phyloP scores from a whole-genome alignment of 1,284 basidiomycete species.

The Ustilago shanxiensis region DNA sequence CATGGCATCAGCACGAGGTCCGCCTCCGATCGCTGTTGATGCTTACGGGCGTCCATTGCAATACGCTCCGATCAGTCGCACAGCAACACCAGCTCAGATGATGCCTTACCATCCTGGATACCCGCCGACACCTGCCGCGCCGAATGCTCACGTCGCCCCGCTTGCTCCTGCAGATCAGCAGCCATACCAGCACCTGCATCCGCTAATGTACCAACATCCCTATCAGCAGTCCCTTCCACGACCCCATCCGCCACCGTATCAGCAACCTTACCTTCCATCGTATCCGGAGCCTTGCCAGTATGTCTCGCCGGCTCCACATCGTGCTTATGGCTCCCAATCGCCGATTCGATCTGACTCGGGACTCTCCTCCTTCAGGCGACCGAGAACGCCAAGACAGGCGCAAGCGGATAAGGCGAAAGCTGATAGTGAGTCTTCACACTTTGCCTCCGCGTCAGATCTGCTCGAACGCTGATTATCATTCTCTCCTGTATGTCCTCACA shows the following conservation, averaged over 20 bases:
- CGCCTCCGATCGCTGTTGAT: not conserved
- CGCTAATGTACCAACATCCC: too few relatives aligned
- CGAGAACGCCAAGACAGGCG: slow-evolving; percentile 12
- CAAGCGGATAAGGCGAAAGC: slow-evolving; percentile 26
- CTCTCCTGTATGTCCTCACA: not conserved
- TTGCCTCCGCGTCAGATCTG: not conserved
- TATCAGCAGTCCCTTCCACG: too few relatives aligned
- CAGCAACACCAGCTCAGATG: not conserved
- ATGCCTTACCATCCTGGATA: not conserved
- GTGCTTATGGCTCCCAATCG: not conserved
- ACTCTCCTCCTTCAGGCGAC: slow-evolving; percentile 5
- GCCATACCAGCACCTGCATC: not conserved
- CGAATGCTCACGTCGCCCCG: not conserved
- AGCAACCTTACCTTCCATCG: not conserved
- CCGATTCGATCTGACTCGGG: not conserved
- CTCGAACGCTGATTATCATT: not conserved
- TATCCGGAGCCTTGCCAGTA: not conserved
- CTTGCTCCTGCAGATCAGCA: not conserved
- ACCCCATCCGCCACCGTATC: not conserved
- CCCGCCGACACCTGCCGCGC: not conserved
- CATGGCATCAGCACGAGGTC: not conserved
- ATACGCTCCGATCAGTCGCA: slow-evolving; percentile 3
- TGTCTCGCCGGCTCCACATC: not conserved
- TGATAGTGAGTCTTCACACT: slow-evolving; percentile 16
- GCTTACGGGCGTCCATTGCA: slow-evolving; percentile 8